Evolutionary conservation across 2,329 filamentous ascomycete genomes (phyloP), one percentile per base, ranked within the genome.

Genomic region (Colletotrichum scovillei): DNA sequence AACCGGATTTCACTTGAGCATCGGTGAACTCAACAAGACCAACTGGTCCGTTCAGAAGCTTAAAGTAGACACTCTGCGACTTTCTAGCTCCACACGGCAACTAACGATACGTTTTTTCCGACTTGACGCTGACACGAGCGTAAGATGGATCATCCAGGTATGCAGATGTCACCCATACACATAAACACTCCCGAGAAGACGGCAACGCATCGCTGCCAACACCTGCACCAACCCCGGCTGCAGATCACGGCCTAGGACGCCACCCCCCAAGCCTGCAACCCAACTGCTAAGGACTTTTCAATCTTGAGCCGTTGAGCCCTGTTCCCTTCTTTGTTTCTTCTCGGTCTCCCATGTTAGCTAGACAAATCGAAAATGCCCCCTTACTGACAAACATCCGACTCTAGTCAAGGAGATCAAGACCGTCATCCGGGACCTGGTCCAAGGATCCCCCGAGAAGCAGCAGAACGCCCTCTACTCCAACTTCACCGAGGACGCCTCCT

Each of bases 401-500:
- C 64, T 77, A 86, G 87, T 85, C 65, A 83, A 81, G 66, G 92
- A 97, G 74, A 92, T 96, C 76, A 79, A 86, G 26, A 80, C 82
- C 12, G 86, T 97, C 66, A 93, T 97, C 81, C 88, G 88, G 72
- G 85, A 88, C 46, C 88, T 97, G 71, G 92, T 90, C 53, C 90
- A 93, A 79, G 91, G 92, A 58, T 87, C 88, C 0, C 92, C 92
- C 0, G 86, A 88, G 1, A 84, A 92, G 42, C 95, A 97, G 81
- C 84, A 87, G 68, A 84, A 87, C 4, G 86, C 92, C 0, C 85
- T 97, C 28, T 86, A 93, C 70, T 86, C 85, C n/a, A 95, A 94
- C 83, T 97, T 95, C 82, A 90, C 92, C 0, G 88, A 88, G 11
- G 85, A 92, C 78, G 93, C 94, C 9, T 88, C 90, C 35, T 97